Conservation (phyloP, 129 eudicot genomes). For the Artemisia tridentata region DNA sequence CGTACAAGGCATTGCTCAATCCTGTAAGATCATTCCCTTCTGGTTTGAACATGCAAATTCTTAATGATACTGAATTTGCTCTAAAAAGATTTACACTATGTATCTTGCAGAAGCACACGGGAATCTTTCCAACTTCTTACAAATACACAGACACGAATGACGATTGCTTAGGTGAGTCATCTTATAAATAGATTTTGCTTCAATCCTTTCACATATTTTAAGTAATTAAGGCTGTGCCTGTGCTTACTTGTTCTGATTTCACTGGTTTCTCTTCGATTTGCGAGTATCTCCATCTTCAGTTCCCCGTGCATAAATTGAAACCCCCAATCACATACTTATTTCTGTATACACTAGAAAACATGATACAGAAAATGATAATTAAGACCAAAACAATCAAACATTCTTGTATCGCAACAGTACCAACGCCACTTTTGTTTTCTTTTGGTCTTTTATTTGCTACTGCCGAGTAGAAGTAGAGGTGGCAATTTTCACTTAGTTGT, state of each 20-base stretch:
- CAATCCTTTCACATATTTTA: neutral
- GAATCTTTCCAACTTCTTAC: slow-evolving; percentile 70
- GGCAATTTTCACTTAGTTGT: neutral
- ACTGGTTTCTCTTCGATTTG: neutral
- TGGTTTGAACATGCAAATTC: neutral
- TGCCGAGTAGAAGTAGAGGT: slow-evolving; percentile 13
- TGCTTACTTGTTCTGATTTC: no score
- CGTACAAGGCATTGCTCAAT: slow-evolving; percentile 84
- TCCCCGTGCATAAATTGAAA: neutral
- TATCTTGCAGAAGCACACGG: slow-evolving; percentile 55
- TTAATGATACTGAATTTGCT: neutral
- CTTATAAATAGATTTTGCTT: neutral
- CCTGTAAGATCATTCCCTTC: slow-evolving; percentile 54
- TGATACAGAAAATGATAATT: no score
- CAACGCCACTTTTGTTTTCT: neutral
- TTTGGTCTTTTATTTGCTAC: neutral
- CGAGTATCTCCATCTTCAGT: neutral
- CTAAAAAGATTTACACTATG: neutral
- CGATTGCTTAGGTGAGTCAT: slow-evolving; percentile 56
- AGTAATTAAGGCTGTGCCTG: no score
- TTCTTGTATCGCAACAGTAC: no score
- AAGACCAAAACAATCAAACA: no score
- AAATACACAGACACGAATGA: slow-evolving; percentile 47
- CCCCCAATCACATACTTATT: no score
- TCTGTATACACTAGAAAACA: no score